Percentiles rank a stretch among this genome's conserved stretches.
Conservation (phyloP, 495 filamentous ascomycete genomes). For the Pyrenula aspistea region DNA sequence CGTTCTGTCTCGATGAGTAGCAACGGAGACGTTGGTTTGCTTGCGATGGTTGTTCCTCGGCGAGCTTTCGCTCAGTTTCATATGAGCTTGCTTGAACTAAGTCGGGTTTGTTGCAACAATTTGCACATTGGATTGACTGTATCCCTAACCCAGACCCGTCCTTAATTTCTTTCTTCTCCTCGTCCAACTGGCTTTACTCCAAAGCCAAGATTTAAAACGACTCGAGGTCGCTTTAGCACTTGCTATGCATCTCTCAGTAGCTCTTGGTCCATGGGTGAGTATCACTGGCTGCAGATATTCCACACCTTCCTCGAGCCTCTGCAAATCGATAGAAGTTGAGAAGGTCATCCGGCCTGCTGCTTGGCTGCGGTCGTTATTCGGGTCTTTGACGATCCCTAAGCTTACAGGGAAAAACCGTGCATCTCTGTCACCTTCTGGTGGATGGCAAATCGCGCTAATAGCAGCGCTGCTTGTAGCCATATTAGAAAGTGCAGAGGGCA, state of each 20-base stretch:
- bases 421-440: constrained; percentile 6
- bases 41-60: no score
- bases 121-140: no score
- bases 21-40: not conserved
- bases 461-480: constrained; percentile 15
- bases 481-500: not conserved
- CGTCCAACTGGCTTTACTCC: not conserved
- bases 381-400: not conserved
- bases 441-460: constrained; percentile 33
- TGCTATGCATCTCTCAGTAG: not conserved
- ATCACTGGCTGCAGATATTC: not conserved
- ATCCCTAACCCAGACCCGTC: not conserved
- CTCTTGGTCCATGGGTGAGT: not conserved
- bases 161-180: not conserved
- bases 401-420: constrained; percentile 7
- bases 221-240: not conserved
- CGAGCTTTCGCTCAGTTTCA: no score
- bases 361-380: not conserved
- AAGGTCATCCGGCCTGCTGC: not conserved
- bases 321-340: not conserved
- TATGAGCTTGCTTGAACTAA: no score
- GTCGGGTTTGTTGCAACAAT: no score
- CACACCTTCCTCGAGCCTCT: not conserved
- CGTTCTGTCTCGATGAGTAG: not conserved
- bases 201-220: not conserved